Conservation (phyloP, 2,329 filamentous ascomycete species). For the Aspergillus sp. region DNA sequence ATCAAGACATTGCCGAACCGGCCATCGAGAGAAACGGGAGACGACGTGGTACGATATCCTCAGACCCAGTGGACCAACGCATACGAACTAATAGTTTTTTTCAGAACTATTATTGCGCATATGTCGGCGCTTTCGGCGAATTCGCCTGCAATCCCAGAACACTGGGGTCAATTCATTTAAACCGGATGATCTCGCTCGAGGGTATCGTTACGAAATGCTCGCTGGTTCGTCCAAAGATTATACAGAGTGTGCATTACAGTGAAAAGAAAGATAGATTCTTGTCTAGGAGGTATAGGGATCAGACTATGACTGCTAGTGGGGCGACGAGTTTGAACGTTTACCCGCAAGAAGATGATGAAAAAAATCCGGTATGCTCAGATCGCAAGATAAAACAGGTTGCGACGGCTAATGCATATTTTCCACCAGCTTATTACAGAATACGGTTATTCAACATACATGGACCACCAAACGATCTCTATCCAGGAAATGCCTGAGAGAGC, state of each 20-base stretch:
- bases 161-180: slow-evolving; percentile 78
- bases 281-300: slow-evolving; percentile 85
- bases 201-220: slow-evolving; percentile 97
- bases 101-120: slow-evolving; percentile 85
- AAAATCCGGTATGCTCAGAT: slow-evolving; percentile 59
- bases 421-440: slow-evolving; percentile 77
- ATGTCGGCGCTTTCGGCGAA: slow-evolving; percentile 89
- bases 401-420: background rate
- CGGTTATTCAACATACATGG: slow-evolving; percentile 88
- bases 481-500: slow-evolving; percentile 99
- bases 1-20: slow-evolving; percentile 72
- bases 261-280: slow-evolving; percentile 81
- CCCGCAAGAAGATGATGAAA: slow-evolving; percentile 85
- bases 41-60: slow-evolving; percentile 56
- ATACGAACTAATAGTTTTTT: slow-evolving; percentile 5
- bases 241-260: slow-evolving; percentile 96
- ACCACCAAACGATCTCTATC: slow-evolving; percentile 96
- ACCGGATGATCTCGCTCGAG: slow-evolving; percentile 94
- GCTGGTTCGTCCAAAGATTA: slow-evolving; percentile 90
- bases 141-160: slow-evolving; percentile 93
- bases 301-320: slow-evolving; percentile 89
- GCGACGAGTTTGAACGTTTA: slow-evolving; percentile 87
- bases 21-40: slow-evolving; percentile 65
- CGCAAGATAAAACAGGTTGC: background rate
- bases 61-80: background rate